phyloP scores from a whole-genome alignment of 2,329 filamentous ascomycete species.

The Scedosporium minutisporum region DNA sequence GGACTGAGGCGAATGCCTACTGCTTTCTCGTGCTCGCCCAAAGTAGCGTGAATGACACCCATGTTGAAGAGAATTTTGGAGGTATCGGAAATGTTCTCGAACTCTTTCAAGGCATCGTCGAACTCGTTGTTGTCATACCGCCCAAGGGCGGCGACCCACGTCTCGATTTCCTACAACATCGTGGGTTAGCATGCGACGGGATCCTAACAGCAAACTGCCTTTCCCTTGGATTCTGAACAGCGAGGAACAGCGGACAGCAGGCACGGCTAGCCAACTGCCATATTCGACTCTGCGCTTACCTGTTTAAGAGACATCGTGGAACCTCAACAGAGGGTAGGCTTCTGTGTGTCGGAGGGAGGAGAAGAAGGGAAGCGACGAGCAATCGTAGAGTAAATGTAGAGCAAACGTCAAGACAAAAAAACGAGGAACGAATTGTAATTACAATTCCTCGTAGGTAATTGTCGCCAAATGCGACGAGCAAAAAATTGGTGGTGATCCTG shows the following conservation, averaged over 20 bases:
- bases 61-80: slow-evolving; percentile 99
- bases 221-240: not conserved
- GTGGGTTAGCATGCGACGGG: not conserved
- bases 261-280: not conserved
- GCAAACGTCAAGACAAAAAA: slow-evolving; percentile 4
- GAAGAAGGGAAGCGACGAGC: not conserved
- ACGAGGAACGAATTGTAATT: not conserved
- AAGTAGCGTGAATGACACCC: slow-evolving; percentile 91
- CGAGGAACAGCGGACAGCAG: not conserved
- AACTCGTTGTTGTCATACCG: slow-evolving; percentile 98
- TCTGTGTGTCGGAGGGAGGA: slow-evolving; percentile 4
- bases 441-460: not conserved
- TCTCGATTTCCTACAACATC: slow-evolving; percentile 79
- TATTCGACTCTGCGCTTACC: slow-evolving; percentile 26
- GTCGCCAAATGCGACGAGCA: slow-evolving; percentile 1
- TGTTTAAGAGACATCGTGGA: slow-evolving; percentile 50
- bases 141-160: slow-evolving; percentile 84
- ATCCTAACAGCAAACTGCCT: not conserved
- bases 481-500: not conserved
- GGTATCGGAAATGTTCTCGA: slow-evolving; percentile 82
- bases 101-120: slow-evolving; percentile 74
- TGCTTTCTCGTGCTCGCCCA: slow-evolving; percentile 92
- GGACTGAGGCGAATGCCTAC: slow-evolving; percentile 41
- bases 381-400: not conserved
- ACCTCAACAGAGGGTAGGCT: slow-evolving; percentile 12